These are phyloP conservation scores for Hypoxylon sp. DNA, from an alignment of 2,329 filamentous ascomycete species.

Conservation along the genomic window DNA sequence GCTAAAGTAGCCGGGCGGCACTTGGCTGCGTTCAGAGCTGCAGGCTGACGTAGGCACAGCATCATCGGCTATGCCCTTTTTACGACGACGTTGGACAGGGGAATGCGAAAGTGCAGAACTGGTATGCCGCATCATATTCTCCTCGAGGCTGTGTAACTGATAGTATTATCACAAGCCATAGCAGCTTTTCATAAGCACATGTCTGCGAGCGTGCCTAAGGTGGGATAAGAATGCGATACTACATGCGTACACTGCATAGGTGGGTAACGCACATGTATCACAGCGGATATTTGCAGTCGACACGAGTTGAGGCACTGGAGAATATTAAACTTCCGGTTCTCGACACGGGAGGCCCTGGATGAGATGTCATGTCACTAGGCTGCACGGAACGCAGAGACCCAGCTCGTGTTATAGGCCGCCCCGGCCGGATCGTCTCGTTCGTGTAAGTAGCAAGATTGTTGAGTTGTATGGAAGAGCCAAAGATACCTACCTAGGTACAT, in stretches of 20 bases:
- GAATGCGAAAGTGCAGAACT: conserved; percentile 23
- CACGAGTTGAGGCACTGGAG: conserved; percentile 20
- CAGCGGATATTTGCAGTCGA: conserved; percentile 10
- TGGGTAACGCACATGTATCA: conserved; percentile 7
- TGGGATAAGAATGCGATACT: conserved; percentile 5
- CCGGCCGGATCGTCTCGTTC: conserved; percentile 16
- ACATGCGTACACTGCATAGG: conserved; percentile 1
- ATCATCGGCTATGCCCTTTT: conserved; percentile 43
- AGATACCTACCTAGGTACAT: no score
- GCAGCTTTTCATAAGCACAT: background rate
- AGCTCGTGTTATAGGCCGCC: conserved; percentile 37
- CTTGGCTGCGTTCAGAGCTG: conserved; percentile 35
- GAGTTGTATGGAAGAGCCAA: conserved; percentile 2
- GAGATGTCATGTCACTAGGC: conserved; percentile 10
- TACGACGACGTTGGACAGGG: conserved; percentile 17
- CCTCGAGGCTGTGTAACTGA: background rate
- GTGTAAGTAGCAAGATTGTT: conserved; percentile 8
- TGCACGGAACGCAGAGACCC: conserved; percentile 15
- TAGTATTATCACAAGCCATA: background rate
- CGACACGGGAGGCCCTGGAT: conserved; percentile 8
- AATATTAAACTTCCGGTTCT: conserved; percentile 1
- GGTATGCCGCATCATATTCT: background rate
- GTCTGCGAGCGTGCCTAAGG: conserved; percentile 18
- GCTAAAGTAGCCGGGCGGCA: conserved; percentile 35
- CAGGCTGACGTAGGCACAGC: conserved; percentile 49